These are phyloP conservation scores for Tolypocladium album DNA, from an alignment of 2,329 filamentous ascomycete species.

Conservation along the genomic window DNA sequence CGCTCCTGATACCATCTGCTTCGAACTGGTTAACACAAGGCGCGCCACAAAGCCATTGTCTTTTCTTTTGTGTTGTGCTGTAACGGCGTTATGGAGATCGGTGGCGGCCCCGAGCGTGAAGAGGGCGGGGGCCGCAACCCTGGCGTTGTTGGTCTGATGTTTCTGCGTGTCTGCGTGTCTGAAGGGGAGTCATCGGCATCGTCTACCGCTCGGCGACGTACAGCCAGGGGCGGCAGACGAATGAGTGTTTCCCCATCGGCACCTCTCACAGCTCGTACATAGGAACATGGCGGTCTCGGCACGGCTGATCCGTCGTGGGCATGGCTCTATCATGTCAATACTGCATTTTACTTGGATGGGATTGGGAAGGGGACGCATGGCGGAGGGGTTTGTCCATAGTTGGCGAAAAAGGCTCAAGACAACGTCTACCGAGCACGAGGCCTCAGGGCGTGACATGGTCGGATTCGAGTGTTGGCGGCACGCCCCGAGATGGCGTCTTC, in stretches of 20 bases:
- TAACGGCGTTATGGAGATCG: background rate
- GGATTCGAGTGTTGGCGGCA: background rate
- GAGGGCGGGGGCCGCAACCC: background rate
- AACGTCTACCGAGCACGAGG: background rate
- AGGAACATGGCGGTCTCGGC: background rate
- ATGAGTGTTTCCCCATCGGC: background rate
- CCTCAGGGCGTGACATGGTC: background rate
- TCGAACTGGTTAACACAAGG: background rate
- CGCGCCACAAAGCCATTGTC: background rate
- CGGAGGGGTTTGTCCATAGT: background rate
- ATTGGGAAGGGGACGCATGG: background rate
- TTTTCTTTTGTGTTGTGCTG: background rate
- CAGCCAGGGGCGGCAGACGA: background rate
- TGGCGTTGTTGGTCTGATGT: background rate
- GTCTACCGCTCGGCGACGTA: background rate
- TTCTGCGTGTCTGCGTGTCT: background rate
- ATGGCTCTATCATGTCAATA: background rate
- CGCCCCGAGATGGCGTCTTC: background rate
- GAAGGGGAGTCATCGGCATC: background rate
- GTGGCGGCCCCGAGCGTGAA: background rate
- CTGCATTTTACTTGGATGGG: background rate
- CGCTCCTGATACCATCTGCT: background rate
- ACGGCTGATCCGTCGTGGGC: background rate
- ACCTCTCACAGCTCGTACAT: background rate
- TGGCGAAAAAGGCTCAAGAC: background rate